A percentile compares a stretch with the other conserved stretches of the same genome.
Conservation (phyloP, 1,284 basidiomycete species). For the Moesziomyces aphidis region DNA sequence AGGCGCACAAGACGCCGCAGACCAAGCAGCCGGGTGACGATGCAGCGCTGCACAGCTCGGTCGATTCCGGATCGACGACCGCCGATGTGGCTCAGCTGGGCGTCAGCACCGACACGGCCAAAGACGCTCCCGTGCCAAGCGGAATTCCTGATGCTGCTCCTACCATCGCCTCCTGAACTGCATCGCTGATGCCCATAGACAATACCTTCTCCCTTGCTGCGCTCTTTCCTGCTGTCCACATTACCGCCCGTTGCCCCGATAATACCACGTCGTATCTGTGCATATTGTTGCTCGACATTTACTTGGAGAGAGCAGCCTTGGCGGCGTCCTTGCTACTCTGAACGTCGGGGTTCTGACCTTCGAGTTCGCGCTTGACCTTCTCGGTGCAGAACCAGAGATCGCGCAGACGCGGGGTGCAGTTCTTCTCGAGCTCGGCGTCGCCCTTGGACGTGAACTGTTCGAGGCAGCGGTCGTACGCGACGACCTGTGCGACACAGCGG, state of each 20-base stretch:
- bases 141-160: conserved; percentile 5
- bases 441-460: conserved; percentile 32
- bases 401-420: conserved; percentile 56
- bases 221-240: conserved; percentile 1
- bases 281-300: neutral
- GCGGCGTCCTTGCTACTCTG: conserved; percentile 19
- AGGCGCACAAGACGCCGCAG: neutral
- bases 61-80: conserved; percentile 9
- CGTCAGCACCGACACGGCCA: neutral
- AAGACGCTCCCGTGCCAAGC: conserved; percentile 2
- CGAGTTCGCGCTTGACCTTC: conserved; percentile 54
- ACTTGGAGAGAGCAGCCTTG: conserved; percentile 32
- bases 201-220: neutral
- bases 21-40: neutral
- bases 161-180: conserved; percentile 1
- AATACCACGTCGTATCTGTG: conserved; percentile 1
- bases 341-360: conserved; percentile 18
- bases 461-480: conserved; percentile 62
- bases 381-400: conserved; percentile 62
- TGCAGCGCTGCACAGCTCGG: neutral
- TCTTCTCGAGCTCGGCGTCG: conserved; percentile 54
- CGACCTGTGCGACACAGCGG: conserved; percentile 52
- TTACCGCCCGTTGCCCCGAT: neutral
- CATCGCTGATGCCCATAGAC: too few species aligned
- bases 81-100: neutral